Conservation (phyloP, 2,329 filamentous ascomycete genomes). For the Fusarium pseudoanthophilum region DNA sequence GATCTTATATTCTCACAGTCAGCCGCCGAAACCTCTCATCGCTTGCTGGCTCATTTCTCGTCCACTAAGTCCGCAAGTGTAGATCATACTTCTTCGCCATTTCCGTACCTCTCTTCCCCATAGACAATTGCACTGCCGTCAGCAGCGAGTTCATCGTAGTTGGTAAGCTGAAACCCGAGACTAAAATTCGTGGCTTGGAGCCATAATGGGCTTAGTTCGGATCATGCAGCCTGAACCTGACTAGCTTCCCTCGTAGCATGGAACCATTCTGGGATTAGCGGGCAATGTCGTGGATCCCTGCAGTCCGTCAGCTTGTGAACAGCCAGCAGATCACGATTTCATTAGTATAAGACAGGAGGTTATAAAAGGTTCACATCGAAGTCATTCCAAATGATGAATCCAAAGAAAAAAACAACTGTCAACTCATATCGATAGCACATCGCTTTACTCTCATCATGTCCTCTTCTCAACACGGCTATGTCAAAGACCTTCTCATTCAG, state of each 20-base stretch:
- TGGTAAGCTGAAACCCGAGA: neutral
- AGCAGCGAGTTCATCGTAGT: rapidly evolving
- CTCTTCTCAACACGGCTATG: neutral
- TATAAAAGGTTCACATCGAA: neutral
- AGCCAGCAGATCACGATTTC: rapidly evolving
- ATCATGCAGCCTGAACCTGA: neutral
- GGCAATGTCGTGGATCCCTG: rapidly evolving
- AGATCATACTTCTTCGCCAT: rapidly evolving
- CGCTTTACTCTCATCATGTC: neutral
- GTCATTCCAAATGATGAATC: too few relatives aligned
- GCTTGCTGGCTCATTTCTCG: rapidly evolving
- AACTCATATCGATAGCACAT: too few relatives aligned
- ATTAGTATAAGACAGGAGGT: rapidly evolving
- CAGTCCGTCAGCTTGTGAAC: neutral
- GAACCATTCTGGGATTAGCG: neutral
- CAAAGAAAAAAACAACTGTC: too few relatives aligned
- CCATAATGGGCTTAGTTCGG: neutral
- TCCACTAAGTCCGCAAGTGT: rapidly evolving
- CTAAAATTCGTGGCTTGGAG: neutral
- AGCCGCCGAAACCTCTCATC: neutral
- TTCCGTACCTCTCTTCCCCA: rapidly evolving
- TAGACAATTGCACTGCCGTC: rapidly evolving
- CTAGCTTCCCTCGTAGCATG: neutral
- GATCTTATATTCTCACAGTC: neutral
- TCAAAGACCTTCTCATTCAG: neutral